A percentile compares a stretch with the other conserved stretches of the same genome.
phyloP scores from a whole-genome alignment of 805 yeast genomes.

The Brettanomyces bruxellensis region DNA sequence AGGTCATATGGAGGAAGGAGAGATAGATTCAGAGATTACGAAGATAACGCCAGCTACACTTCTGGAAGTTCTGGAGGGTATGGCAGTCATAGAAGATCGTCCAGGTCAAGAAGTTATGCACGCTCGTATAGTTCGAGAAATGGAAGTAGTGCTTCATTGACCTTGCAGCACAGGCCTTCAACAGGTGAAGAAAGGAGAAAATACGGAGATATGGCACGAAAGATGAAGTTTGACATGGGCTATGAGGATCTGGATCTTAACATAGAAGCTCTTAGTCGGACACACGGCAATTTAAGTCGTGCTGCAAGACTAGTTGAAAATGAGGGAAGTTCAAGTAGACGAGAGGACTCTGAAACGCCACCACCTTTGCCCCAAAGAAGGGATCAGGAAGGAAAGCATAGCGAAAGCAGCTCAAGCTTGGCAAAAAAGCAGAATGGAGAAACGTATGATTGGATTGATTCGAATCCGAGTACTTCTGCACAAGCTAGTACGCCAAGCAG shows the following conservation, averaged over 20 bases:
- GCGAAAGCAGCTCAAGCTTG: slow-evolving; percentile 10
- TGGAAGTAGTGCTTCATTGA: slow-evolving; percentile 3
- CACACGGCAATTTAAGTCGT: slow-evolving; percentile 48
- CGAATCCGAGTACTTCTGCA: slow-evolving; percentile 7
- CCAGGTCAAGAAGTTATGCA: slow-evolving; percentile 2
- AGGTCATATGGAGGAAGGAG: slow-evolving; percentile 10
- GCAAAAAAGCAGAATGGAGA: slow-evolving; percentile 11
- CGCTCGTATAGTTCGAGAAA: neutral
- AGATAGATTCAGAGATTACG: neutral
- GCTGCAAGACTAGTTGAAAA: slow-evolving; percentile 52
- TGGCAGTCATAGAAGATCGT: slow-evolving; percentile 1
- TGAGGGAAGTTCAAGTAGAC: slow-evolving; percentile 13
- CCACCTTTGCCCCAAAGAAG: slow-evolving; percentile 40
- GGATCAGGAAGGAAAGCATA: slow-evolving; percentile 13
- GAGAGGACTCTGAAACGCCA: slow-evolving; percentile 32
- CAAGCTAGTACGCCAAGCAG: neutral
- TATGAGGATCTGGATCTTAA: slow-evolving; percentile 45
- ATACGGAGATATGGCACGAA: slow-evolving; percentile 39
- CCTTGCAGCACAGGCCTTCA: slow-evolving; percentile 41
- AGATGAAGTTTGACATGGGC: slow-evolving; percentile 44
- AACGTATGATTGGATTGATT: slow-evolving; percentile 27
- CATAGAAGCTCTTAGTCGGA: slow-evolving; percentile 52
- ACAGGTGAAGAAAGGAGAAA: slow-evolving; percentile 45
- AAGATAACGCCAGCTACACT: neutral
- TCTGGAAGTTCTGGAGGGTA: slow-evolving; percentile 2